phyloP scores from a whole-genome alignment of 768 basidiomycete genomes.

The Lactarius akahatsu region DNA sequence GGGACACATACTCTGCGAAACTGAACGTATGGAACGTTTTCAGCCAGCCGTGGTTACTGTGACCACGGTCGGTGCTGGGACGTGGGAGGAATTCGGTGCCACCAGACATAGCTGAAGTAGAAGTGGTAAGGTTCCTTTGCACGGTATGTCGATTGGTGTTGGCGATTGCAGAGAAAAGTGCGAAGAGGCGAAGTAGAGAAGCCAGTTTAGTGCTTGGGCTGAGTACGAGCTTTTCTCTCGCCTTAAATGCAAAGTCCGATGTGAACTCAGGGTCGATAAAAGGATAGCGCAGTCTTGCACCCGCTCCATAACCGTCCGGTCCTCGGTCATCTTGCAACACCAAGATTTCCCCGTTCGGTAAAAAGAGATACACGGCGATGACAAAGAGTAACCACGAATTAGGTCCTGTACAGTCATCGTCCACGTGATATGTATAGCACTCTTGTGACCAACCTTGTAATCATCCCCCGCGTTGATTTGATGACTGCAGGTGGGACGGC shows the following conservation, averaged over 20 bases:
- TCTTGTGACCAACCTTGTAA: too few relatives aligned
- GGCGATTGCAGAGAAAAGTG: background rate
- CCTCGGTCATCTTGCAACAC: background rate
- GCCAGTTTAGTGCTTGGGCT: background rate
- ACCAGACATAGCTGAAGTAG: conserved; percentile 6
- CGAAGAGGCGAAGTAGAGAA: background rate
- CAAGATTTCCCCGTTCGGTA: background rate
- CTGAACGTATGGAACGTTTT: conserved; percentile 72
- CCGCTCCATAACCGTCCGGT: background rate
- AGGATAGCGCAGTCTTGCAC: background rate
- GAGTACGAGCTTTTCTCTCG: background rate
- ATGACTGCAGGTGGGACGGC: background rate
- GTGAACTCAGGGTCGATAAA: conserved; percentile 1
- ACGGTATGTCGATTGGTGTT: background rate
- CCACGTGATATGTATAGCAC: too few relatives aligned
- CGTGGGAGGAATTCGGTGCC: conserved; percentile 37
- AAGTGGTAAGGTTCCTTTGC: background rate
- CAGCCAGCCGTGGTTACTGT: conserved; percentile 58
- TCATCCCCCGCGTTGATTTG: background rate
- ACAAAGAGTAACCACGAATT: background rate
- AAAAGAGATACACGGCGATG: background rate
- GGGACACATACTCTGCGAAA: conserved; percentile 51
- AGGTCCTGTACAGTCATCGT: too few relatives aligned
- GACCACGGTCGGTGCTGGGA: conserved; percentile 43
- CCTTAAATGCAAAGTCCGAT: conserved; percentile 5